Percentiles rank a stretch among this genome's conserved stretches.
phyloP scores from a whole-genome alignment of 495 filamentous ascomycete species.

The Darksidea phi region DNA sequence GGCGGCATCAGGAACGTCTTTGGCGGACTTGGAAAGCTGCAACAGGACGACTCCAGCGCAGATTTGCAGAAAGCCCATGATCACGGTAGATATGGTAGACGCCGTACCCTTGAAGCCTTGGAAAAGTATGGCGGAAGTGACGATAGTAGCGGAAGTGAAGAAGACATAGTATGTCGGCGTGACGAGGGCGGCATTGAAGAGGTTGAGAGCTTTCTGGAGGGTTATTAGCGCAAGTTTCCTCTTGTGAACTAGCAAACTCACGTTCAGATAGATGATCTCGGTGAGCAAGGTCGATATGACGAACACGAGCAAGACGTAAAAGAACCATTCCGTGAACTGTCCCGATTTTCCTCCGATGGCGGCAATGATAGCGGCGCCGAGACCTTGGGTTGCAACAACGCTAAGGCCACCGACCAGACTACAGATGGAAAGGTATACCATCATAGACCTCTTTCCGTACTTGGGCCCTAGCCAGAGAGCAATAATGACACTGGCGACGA shows the following conservation, averaged over 20 bases:
- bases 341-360: constrained; percentile 68
- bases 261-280: constrained; percentile 94
- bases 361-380: constrained; percentile 87
- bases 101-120: constrained; percentile 88
- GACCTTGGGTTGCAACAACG: constrained; percentile 90
- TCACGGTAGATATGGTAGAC: constrained; percentile 78
- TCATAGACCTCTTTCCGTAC: constrained; percentile 95
- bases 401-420: constrained; percentile 91
- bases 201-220: constrained; percentile 92
- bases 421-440: constrained; percentile 95
- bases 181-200: constrained; percentile 96
- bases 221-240: constrained; percentile 41
- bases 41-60: constrained; percentile 94
- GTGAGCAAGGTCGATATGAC: constrained; percentile 82
- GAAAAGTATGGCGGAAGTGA: constrained; percentile 90
- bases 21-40: constrained; percentile 96
- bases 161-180: constrained; percentile 98
- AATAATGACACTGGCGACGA: constrained; percentile 67
- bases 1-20: constrained; percentile 91
- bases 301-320: constrained; percentile 89
- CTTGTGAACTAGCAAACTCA: constrained; percentile 51
- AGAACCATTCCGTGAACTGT: constrained; percentile 97
- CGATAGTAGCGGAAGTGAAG: constrained; percentile 92
- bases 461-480: constrained; percentile 83
- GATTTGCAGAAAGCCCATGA: constrained; percentile 92